A percentile compares a stretch with the other conserved stretches of the same genome.
Evolutionary conservation across 2,329 filamentous ascomycete genomes (phyloP).

Genomic region (Cyclaneusma minus): DNA sequence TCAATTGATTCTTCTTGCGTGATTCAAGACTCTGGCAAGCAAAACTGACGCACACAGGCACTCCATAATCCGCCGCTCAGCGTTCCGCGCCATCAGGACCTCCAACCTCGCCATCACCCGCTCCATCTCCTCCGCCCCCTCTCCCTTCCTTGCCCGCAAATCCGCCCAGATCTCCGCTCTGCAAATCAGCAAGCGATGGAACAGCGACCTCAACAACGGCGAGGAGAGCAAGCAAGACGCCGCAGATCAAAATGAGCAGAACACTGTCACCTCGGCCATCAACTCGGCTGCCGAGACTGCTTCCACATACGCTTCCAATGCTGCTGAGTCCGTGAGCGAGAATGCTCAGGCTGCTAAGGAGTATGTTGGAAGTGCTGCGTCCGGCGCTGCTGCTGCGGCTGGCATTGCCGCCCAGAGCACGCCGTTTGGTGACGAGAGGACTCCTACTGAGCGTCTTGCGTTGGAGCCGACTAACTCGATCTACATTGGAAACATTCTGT

Average conservation of each 20-base stretch:
- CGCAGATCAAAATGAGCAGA: constrained; percentile 13
- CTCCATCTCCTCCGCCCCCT: constrained; percentile 22
- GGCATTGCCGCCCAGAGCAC: constrained; percentile 1
- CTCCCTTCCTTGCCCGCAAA: constrained; percentile 20
- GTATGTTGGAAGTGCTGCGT: constrained; percentile 4
- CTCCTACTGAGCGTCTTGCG: neutral
- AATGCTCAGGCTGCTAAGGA: constrained; percentile 3
- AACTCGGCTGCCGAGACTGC: constrained; percentile 9
- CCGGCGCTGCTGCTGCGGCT: constrained; percentile 6
- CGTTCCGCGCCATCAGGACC: constrained; percentile 33
- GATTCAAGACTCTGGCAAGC: constrained; percentile 2
- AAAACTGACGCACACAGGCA: constrained; percentile 1
- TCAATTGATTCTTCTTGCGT: constrained; percentile 3
- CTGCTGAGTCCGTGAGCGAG: constrained; percentile 5
- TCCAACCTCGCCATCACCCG: constrained; percentile 25
- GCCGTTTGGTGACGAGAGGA: neutral
- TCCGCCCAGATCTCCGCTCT: constrained; percentile 25
- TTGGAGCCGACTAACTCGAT: constrained; percentile 28
- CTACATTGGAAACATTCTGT: constrained; percentile 57
- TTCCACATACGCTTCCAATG: constrained; percentile 6
- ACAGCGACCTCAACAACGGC: constrained; percentile 13
- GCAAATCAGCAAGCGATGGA: constrained; percentile 31
- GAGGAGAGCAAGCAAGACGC: constrained; percentile 12
- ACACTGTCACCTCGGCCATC: constrained; percentile 10
- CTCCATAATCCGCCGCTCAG: constrained; percentile 32